These are phyloP conservation scores for Fusarium albosuccineum DNA, from an alignment of 2,329 filamentous ascomycete genomes.

Conservation along the genomic window DNA sequence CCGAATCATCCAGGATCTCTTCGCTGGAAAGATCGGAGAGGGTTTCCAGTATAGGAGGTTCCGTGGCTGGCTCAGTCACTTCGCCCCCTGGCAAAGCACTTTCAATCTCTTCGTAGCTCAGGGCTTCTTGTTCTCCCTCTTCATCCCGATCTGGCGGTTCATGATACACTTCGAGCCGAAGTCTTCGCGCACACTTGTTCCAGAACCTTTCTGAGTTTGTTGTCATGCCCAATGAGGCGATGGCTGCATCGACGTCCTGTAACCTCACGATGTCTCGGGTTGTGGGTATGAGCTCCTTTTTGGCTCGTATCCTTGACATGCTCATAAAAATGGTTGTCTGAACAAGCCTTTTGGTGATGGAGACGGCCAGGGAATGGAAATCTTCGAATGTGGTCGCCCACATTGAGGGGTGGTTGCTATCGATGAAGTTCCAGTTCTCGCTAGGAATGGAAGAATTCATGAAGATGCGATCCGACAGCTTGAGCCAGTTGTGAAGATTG, in stretches of 20 bases:
- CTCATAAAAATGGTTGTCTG: conserved; percentile 77
- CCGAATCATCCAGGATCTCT: conserved; percentile 31
- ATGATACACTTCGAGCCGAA: conserved; percentile 63
- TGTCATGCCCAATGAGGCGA: conserved; percentile 60
- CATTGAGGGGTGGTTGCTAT: conserved; percentile 75
- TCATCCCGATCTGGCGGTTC: conserved; percentile 46
- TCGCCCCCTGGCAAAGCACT: conserved; percentile 21
- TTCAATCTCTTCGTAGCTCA: conserved; percentile 38
- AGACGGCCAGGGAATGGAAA: conserved; percentile 76
- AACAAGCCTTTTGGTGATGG: conserved; percentile 77
- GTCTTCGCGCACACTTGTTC: conserved; percentile 61
- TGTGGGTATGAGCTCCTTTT: conserved; percentile 48
- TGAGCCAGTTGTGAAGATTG: conserved; percentile 70
- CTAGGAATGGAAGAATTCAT: conserved; percentile 77
- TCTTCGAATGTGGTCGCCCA: conserved; percentile 82
- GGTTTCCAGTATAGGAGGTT: not conserved
- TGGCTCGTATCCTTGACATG: conserved; percentile 74
- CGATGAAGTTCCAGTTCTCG: conserved; percentile 76
- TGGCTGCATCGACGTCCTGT: conserved; percentile 64
- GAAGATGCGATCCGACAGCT: conserved; percentile 75
- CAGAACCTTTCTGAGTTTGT: conserved; percentile 58
- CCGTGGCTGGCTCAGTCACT: conserved; percentile 9
- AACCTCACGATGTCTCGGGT: conserved; percentile 53
- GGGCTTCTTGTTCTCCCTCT: conserved; percentile 39
- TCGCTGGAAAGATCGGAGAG: conserved; percentile 15